Evolutionary conservation across 2,329 filamentous ascomycete species (phyloP).

Genomic region (Parastagonospora avenae): DNA sequence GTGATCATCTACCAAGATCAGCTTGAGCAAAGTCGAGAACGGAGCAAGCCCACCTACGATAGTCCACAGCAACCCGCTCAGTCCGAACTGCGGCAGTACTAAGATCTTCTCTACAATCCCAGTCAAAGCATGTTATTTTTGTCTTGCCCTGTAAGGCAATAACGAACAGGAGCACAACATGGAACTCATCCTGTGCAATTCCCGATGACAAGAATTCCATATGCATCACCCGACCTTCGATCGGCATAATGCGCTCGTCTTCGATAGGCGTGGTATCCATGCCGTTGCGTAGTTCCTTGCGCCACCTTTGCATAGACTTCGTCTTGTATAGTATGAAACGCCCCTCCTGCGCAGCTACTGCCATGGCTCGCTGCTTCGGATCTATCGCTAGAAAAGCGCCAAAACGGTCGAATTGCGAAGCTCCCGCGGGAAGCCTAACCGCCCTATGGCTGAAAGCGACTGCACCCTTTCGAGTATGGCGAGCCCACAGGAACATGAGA

Average conservation of each 20-base stretch:
- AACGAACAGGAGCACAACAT: slow-evolving; percentile 76
- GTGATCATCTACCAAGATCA: slow-evolving; percentile 37
- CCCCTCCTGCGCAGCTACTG: slow-evolving; percentile 72
- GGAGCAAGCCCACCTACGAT: slow-evolving; percentile 22
- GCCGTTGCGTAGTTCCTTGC: slow-evolving; percentile 48
- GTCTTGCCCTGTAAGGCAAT: slow-evolving; percentile 52
- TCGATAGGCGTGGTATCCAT: slow-evolving; percentile 65
- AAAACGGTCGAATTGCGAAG: slow-evolving; percentile 60
- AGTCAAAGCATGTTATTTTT: slow-evolving; percentile 58
- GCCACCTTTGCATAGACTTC: slow-evolving; percentile 60
- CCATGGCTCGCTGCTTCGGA: slow-evolving; percentile 67
- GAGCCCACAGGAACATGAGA: slow-evolving; percentile 77
- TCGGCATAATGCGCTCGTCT: slow-evolving; percentile 51
- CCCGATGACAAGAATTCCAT: slow-evolving; percentile 84
- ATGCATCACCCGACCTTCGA: slow-evolving; percentile 76
- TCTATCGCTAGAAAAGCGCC: slow-evolving; percentile 77
- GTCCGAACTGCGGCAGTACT: slow-evolving; percentile 30
- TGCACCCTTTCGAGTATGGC: slow-evolving; percentile 49
- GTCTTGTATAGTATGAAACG: slow-evolving; percentile 75
- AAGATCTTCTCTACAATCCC: slow-evolving; percentile 55
- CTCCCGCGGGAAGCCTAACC: slow-evolving; percentile 63
- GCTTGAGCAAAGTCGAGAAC: not conserved
- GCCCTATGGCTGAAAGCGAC: slow-evolving; percentile 66
- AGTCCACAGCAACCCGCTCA: slow-evolving; percentile 32
- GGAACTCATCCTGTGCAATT: slow-evolving; percentile 67